Base-by-base conservation (phyloP, 352 stramenopile genomes). In the Globisporangium perplexum region DNA sequence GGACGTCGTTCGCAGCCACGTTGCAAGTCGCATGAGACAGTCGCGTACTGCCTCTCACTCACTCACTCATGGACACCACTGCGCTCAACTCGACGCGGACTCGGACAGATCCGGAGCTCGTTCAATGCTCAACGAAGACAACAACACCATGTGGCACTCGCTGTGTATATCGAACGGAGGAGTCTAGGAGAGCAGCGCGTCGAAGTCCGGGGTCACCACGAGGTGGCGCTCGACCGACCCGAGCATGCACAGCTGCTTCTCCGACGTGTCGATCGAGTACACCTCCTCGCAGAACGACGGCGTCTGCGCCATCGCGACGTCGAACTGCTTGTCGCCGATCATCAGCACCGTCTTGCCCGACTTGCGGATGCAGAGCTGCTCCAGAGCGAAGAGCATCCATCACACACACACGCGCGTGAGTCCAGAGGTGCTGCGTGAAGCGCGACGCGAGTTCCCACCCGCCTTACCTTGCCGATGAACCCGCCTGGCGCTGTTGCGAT, bases 151-250 rank as follows among this genome's bases (percentile, higher is more conserved):
- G n/a, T n/a, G 31, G 5, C 26, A 30, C 5, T 3, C 14, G 33
- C 11, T 26, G 31, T 48, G 33, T 55, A 20, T 48, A n/a, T n/a
- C n/a, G 10, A 30, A 51, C n/a, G 47, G 45, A 17, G 14, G 3
- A 23, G 20, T 55, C 62, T 89, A 93, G 66, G 70, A 69, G 22
- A 94, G 70, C 57, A 94, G 50, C 43, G 73, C 73, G 18, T 94
- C 84, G 64, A 93, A 94, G 77, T 94, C 82, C 30, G 84, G 84
- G 30, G 84, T 94, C 58, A 94, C 74, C 38, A 94, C 80, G 24
- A 94, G 65, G 53, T 94, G 84, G 44, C 78, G 81, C 55, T 89
- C 74, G 35, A 93, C 68, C 36, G 66, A 64, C 41, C 84, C 84
- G 14, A 94, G 66, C 59, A 89, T 86, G 52, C 71, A 90, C 35